Evolutionary conservation across 257 asterid genomes (phyloP), one percentile per base, ranked within the genome.

Genomic region (Gentiana macrophylla): DNA sequence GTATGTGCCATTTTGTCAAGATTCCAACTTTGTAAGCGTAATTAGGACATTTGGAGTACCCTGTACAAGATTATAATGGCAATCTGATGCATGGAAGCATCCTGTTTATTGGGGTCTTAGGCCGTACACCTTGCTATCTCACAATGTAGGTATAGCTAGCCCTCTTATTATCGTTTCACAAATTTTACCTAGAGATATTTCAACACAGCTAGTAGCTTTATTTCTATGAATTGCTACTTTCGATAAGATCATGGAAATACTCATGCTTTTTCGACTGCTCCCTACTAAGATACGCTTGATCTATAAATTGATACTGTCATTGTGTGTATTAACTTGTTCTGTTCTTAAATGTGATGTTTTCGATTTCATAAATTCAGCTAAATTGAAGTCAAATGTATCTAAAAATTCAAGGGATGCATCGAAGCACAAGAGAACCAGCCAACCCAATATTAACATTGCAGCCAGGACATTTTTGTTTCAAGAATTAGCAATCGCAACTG

Each of bases 401-500:
- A 36, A 51, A 32, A 53, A 43, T 44, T 24, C 59, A 35, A 47
- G 64, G 56, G 84, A 76, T 24, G 69, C 48, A 46, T 44, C 78
- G 34, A 79, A 72, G 56, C 88, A 77, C 48, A 88, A 72, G 50
- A 77, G 83, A 8, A 71, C 88, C 35, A 60, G 57, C 57, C 46
- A 41, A 5, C 46, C 46, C 5, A 79, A 79, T 72, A 85, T 81
- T 35, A 79, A 79, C 74, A 85, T 81, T 35, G 83, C 89, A 33
- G 87, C 86, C 67, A 89, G 69, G 87, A 81, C 86, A 49, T 89
- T 86, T 68, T 62, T 86, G 50, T 89, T 79, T 66, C 80, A 77
- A 1, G 93, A 86, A 64, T 74, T 89, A 77, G 94, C 94, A 11
- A 81, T 70, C 53, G 97, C 95, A 32, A 80, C 95, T 2, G 69